phyloP scores from a whole-genome alignment of 495 filamentous ascomycete genomes.

The Ascodesmis nigricans region DNA sequence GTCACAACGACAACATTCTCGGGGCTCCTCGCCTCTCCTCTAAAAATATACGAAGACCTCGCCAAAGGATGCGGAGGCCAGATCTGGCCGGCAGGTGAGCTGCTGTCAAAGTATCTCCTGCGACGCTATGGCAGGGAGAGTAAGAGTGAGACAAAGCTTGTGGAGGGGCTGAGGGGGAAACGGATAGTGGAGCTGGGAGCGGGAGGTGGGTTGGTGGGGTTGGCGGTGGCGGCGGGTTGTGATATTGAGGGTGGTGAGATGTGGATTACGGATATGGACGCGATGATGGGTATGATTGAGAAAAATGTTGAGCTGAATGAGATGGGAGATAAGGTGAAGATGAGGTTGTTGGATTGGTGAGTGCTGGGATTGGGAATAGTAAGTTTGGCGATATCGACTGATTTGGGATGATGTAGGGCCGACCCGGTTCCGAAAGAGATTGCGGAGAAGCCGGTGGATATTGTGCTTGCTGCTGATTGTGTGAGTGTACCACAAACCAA shows the following conservation, averaged over 20 bases:
- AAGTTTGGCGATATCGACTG: not conserved
- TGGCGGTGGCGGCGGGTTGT: conserved; percentile 42
- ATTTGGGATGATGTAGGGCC: conserved; percentile 27
- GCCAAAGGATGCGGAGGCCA: conserved; percentile 74
- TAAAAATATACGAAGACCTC: conserved; percentile 66
- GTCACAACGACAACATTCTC: conserved; percentile 46
- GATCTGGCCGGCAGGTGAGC: conserved; percentile 83
- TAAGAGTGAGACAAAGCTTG: conserved; percentile 4
- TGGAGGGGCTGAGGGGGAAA: conserved; percentile 9
- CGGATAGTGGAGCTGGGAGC: conserved; percentile 76
- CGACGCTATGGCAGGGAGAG: conserved; percentile 23
- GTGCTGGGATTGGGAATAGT: conserved; percentile 19
- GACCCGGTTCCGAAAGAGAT: conserved; percentile 31
- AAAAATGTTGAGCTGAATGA: conserved; percentile 63
- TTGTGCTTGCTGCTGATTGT: conserved; percentile 85
- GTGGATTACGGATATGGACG: conserved; percentile 63
- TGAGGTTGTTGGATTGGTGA: conserved; percentile 57
- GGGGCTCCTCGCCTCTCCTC: conserved; percentile 42
- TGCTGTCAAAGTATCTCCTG: conserved; percentile 64
- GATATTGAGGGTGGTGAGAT: conserved; percentile 29
- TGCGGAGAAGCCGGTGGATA: conserved; percentile 34
- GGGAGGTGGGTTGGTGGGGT: conserved; percentile 70
- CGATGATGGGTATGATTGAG: conserved; percentile 64
- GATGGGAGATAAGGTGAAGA: conserved; percentile 36
- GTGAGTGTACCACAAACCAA: no score